Percentiles rank a stretch among this genome's conserved stretches.
phyloP scores from a whole-genome alignment of 306 rosid genomes.

The Canavalia ensiformis region DNA sequence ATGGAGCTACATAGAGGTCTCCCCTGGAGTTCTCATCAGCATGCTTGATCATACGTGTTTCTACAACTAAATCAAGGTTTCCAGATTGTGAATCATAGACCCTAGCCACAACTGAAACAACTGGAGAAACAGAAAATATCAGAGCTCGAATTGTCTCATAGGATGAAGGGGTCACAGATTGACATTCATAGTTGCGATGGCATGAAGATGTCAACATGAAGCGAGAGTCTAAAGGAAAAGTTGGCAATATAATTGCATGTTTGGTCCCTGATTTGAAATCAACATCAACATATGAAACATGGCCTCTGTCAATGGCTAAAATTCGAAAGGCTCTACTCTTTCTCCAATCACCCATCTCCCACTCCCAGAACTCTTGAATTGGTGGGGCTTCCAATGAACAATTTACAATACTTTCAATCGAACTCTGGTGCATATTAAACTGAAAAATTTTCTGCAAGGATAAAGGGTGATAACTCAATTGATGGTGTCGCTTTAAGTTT shows the following conservation, averaged over 20 bases:
- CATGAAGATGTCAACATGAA: constrained; percentile 71
- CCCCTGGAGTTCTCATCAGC: constrained; percentile 67
- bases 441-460: constrained; percentile 66
- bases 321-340: constrained; percentile 80
- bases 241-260: constrained; percentile 75
- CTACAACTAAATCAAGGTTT: constrained; percentile 63
- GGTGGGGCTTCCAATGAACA: constrained; percentile 67
- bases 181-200: constrained; percentile 70
- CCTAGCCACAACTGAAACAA: constrained; percentile 72
- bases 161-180: constrained; percentile 58
- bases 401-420: constrained; percentile 56
- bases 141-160: constrained; percentile 78
- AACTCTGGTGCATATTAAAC: constrained; percentile 64
- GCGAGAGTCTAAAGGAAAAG: constrained; percentile 92
- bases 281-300: constrained; percentile 76
- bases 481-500: constrained; percentile 89
- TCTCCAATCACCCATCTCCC: constrained; percentile 99
- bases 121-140: constrained; percentile 77
- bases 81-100: constrained; percentile 77
- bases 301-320: constrained; percentile 87
- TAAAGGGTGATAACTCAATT: constrained; percentile 55
- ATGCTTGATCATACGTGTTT: constrained; percentile 65
- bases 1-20: constrained; percentile 76
- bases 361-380: constrained; percentile 88
- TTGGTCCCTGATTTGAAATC: constrained; percentile 72